A percentile compares a stretch with the other conserved stretches of the same genome.
phyloP scores from a whole-genome alignment of 192 early-diverging fungal genomes.

The Phycomyces nitens region DNA sequence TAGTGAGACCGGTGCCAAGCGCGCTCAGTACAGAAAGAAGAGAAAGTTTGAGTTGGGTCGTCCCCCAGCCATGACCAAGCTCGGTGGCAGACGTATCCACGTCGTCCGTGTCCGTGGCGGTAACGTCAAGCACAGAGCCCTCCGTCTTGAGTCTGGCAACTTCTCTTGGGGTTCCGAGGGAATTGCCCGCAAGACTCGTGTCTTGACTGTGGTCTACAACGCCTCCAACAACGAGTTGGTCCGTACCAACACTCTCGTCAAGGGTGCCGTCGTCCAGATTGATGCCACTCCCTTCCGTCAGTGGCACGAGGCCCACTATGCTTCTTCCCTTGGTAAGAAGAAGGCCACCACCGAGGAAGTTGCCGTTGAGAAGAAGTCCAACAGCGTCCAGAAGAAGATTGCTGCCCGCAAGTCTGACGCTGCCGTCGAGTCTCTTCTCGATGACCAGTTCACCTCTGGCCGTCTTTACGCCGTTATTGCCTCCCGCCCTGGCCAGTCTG shows the following conservation, averaged over 20 bases:
- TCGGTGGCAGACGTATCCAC: slow-evolving; percentile 96
- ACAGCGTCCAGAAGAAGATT: slow-evolving; percentile 86
- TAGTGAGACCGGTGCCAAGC: slow-evolving; percentile 94
- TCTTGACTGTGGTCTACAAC: slow-evolving; percentile 95
- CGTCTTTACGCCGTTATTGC: slow-evolving; percentile 90
- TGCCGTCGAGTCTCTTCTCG: slow-evolving; percentile 83
- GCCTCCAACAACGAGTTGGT: slow-evolving; percentile 99
- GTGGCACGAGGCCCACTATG: slow-evolving; percentile 99
- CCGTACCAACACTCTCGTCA: slow-evolving; percentile 99
- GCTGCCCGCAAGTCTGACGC: slow-evolving; percentile 76
- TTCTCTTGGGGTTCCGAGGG: slow-evolving; percentile 98
- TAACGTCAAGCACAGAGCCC: slow-evolving; percentile 97
- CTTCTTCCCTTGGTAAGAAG: slow-evolving; percentile 82
- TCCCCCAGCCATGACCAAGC: slow-evolving; percentile 96
- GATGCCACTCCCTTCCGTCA: slow-evolving; percentile 99
- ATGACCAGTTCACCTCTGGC: slow-evolving; percentile 93
- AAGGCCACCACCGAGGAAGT: slow-evolving; percentile 56
- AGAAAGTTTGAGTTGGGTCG: slow-evolving; percentile 99
- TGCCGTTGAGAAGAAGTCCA: slow-evolving; percentile 81
- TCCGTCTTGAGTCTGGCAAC: slow-evolving; percentile 95
- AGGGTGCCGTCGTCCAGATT: slow-evolving; percentile 95
- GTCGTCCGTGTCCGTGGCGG: slow-evolving; percentile 96
- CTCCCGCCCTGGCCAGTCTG: slow-evolving; percentile 97
- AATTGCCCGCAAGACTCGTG: slow-evolving; percentile 93
- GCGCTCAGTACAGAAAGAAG: slow-evolving; percentile 99